phyloP scores from a whole-genome alignment of 2,329 filamentous ascomycete species.

The Fusarium oxysporum region DNA sequence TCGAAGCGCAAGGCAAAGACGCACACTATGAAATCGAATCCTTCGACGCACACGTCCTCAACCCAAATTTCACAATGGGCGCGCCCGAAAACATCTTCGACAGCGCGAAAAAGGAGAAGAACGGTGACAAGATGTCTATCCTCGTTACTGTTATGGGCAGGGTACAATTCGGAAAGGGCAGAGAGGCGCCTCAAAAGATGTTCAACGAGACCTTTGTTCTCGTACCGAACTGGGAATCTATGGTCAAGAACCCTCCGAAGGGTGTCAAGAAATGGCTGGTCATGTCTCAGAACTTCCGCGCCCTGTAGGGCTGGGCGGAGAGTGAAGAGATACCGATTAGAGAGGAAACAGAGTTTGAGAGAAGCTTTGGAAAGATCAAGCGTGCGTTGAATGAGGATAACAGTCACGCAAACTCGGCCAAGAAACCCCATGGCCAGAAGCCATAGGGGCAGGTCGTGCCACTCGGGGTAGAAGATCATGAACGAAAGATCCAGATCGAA shows the following conservation, averaged over 20 bases:
- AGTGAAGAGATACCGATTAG: conserved; percentile 10
- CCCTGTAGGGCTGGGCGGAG: conserved; percentile 52
- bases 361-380: neutral
- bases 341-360: neutral
- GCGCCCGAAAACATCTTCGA: conserved; percentile 61
- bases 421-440: conserved; percentile 12
- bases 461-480: neutral
- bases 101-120: conserved; percentile 59
- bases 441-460: conserved; percentile 5
- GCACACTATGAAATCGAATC: conserved; percentile 79
- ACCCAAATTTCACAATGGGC: conserved; percentile 71
- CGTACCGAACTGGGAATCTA: conserved; percentile 77
- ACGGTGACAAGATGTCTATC: conserved; percentile 73
- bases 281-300: conserved; percentile 78
- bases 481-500: neutral
- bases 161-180: conserved; percentile 74
- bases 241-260: conserved; percentile 64
- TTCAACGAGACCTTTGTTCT: conserved; percentile 87
- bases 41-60: conserved; percentile 82
- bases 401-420: conserved; percentile 21
- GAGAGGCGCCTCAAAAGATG: conserved; percentile 71
- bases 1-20: conserved; percentile 69
- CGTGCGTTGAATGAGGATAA: conserved; percentile 19
- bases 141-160: conserved; percentile 79
- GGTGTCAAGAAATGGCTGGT: conserved; percentile 72